Base-by-base conservation (phyloP, 345 rosid species). In the Melaleuca alternifolia region DNA sequence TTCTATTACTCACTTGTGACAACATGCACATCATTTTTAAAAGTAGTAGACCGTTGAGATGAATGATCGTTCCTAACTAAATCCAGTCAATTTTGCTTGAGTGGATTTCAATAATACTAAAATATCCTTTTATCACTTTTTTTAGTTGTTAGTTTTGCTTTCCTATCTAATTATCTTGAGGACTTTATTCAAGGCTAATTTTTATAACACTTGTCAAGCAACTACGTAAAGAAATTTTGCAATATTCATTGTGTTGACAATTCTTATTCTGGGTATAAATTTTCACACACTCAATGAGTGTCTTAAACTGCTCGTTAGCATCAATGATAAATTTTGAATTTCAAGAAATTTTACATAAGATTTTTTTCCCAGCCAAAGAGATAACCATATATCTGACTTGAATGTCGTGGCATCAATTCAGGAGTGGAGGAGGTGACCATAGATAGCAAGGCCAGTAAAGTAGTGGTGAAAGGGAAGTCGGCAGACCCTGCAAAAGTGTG, bases 391-490 rank as follows among this genome's bases (percentile, higher is more conserved):
- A 54, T 76, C 83, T 20, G 13, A 28, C n/a, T 61, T 12, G 21
- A 30, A 0, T 51, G 50, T 2, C 21, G 28, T 21, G 54, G 11
- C 56, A 11, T 86, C 30, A 10, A 56, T 65, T 41, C 89, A 95
- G 97, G 97, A 59, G 95, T 95, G 81, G 97, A 95, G 85, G 92
- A 92, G 0, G 94, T 95, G 59, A 88, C 51, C 44, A 87, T 93
- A 71, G 95, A 95, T 86, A 92, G 93, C 87, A 95, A 92, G 86
- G 93, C 90, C 5, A 89, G 93, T 57, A 94, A 90, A 88, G 96
- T 95, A 87, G 94, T 95, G 91, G 97, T 95, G 90, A 95, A 92
- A 90, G 97, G 96, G 52, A 95, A 95, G 89, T 71, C 88, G 53
- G 96, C 94, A 84, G 92, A 95, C 88, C 96, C 97, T 30, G 85